Base-by-base conservation (phyloP, 805 yeast genomes). In the Candida boleticola region DNA sequence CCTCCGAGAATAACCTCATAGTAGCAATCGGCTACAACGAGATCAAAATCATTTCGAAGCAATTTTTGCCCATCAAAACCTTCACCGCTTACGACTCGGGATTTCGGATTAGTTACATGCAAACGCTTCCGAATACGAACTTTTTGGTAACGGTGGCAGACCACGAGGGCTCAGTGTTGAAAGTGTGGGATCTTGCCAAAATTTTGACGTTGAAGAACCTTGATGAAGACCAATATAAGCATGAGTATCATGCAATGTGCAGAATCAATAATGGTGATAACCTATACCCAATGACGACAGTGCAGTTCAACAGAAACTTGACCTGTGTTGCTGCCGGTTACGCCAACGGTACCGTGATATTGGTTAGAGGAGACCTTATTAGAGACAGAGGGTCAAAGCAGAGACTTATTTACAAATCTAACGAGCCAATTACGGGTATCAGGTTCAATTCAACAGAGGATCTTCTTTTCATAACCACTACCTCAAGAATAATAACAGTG, bases 341-440 rank as follows among this genome's bases (percentile, higher is more conserved):
- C 52, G 83, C 90, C 11, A 84, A 89, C 59, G 99, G 99, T 2
- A 73, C 80, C 17, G 89, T 90, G 2, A 68, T 90, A 2, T 65
- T 90, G 5, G 78, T 90, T 0, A 67, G 98, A 47, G 99, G 99
- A 6, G 98, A 93, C 60, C 61, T 93, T 25, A 50, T 88, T 5
- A 79, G 89, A 51, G 99, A 93, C 56, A 69, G 96, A 44, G 98
- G 98, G 0, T 81, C 96, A 7, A 78, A 93, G 49, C 98, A 92
- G 54, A 69, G 97, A 22, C 60, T 84, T 0, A 81, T 90, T 1
- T 87, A 82, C 56, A 87, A 84, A 44, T 77, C 82, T 39, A 65
- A 73, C 2, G 93, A 88, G 37, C 96, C 97, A 1, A 75, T 93
- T 16, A 92, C 98, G 0, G 84, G 87, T 0, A 63, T 92, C 1